Base-by-base conservation (phyloP, 2,329 filamentous ascomycete species). In the Alternaria angustiovoidea region DNA sequence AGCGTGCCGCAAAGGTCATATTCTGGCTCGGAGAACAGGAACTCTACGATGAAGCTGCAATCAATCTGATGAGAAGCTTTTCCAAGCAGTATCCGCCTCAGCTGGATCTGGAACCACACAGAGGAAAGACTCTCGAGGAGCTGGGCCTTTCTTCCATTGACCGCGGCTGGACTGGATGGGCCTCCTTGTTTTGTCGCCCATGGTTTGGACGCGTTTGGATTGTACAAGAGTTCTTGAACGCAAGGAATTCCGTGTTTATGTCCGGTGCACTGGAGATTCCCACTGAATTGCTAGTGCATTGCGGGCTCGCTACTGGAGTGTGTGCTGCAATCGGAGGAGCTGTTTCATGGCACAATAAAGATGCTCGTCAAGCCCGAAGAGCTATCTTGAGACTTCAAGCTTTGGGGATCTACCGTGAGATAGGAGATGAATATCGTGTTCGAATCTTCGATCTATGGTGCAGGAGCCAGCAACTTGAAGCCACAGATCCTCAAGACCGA, bases 121-220 rank as follows among this genome's bases (percentile, higher is more conserved):
- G 36, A 32, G 16, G 12, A 0, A 30, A 20, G 22, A 42, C 20
- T 42, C 20, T 51, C 2, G 4, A 18, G 16, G 48, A 51, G 16
- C 2, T 51, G 22, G n/a, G 11, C 8, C 16, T 51, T 18, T n/a
- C 48, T 41, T 30, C 22, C 9, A 9, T 32, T 44, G 44, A 57
- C 16, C 12, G 3, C 16, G 57, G 57, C 5, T 63, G 57, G 61
- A 3, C 9, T n/a, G 61, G 57, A 32, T 60, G 61, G 61, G 52
- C 57, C 14, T 60, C 61, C 7, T 16, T 63, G 6, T 28, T 52
- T 42, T 54, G 22, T 30, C 61, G 57, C 28, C 61, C 57, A 12
- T 60, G 61, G 57, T 60, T 63, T 22, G 47, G 53, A 43, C 57
- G 61, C n/a, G 42, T 57, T 7, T 63, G 61, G 61, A 60, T 63